Percentiles rank a stretch among this genome's conserved stretches.
These are phyloP conservation scores for Globisporangium radiosum DNA, from an alignment of 352 stramenopile species.

Conservation along the genomic window DNA sequence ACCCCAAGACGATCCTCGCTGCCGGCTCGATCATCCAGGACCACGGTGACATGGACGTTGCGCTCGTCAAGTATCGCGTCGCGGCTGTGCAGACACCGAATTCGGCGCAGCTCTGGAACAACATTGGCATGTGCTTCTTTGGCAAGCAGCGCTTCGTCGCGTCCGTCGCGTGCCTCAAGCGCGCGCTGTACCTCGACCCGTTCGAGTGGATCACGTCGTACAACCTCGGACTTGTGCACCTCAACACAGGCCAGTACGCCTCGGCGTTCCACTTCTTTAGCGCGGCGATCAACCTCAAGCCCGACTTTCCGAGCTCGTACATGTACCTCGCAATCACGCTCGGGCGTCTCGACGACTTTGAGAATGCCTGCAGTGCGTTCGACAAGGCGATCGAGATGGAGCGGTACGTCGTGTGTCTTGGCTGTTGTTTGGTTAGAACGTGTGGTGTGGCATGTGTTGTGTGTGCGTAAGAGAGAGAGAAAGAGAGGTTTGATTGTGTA, in stretches of 20 bases:
- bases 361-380: constrained; percentile 89
- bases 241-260: constrained; percentile 90
- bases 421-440: background rate
- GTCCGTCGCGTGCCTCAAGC: constrained; percentile 89
- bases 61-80: constrained; percentile 92
- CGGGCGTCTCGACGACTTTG: constrained; percentile 86
- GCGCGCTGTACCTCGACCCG: constrained; percentile 88
- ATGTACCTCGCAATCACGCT: constrained; percentile 92
- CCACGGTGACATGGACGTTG: constrained; percentile 91
- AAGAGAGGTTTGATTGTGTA: too few relatives aligned
- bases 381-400: constrained; percentile 90
- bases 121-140: constrained; percentile 95
- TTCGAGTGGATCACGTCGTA: constrained; percentile 95
- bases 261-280: constrained; percentile 93
- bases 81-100: constrained; percentile 89
- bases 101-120: constrained; percentile 93
- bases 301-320: constrained; percentile 86
- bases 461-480: constrained; percentile 4
- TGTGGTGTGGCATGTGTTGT: background rate
- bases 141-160: constrained; percentile 85
- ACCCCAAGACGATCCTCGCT: constrained; percentile 90
- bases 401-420: constrained; percentile 22
- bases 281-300: constrained; percentile 84
- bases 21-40: constrained; percentile 92
- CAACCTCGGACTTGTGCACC: constrained; percentile 92